Conservation (phyloP, 495 filamentous ascomycete species). For the Penicillium ucsense region DNA sequence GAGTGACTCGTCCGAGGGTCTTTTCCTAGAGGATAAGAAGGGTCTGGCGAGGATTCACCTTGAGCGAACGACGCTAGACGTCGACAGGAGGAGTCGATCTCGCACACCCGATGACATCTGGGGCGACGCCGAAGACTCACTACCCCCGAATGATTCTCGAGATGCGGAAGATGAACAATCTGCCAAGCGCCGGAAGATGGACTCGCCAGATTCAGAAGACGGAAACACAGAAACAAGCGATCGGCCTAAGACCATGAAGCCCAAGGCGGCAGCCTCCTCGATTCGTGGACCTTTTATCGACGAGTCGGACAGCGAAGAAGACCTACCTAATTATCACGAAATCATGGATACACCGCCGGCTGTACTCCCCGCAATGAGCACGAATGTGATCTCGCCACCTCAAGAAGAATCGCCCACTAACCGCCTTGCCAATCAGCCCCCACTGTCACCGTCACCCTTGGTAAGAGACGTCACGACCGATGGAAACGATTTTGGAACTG, state of each 20-base stretch:
- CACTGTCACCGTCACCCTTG: conserved; percentile 29
- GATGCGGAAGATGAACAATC: conserved; percentile 21
- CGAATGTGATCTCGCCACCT: conserved; percentile 1
- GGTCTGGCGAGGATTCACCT: conserved; percentile 8
- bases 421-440: conserved; percentile 15
- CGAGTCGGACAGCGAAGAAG: conserved; percentile 59
- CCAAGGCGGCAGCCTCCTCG: background rate
- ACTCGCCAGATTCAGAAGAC: conserved; percentile 12
- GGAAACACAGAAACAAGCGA: conserved; percentile 7
- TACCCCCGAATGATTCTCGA: conserved; percentile 9
- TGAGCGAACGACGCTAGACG: background rate
- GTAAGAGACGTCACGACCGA: conserved; percentile 50
- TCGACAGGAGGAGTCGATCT: conserved; percentile 10
- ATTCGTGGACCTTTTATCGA: conserved; percentile 42
- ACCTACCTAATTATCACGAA: conserved; percentile 22
- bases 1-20: conserved; percentile 18
- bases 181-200: conserved; percentile 32
- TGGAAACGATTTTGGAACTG: conserved; percentile 47
- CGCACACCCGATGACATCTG: conserved; percentile 30
- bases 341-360: conserved; percentile 5
- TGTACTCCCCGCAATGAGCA: background rate
- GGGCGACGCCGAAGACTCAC: conserved; percentile 19
- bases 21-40: conserved; percentile 38
- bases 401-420: conserved; percentile 42
- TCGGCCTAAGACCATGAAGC: conserved; percentile 1